These are phyloP conservation scores for Pterocarpus santalinus DNA, from an alignment of 306 rosid species.

Conservation along the genomic window DNA sequence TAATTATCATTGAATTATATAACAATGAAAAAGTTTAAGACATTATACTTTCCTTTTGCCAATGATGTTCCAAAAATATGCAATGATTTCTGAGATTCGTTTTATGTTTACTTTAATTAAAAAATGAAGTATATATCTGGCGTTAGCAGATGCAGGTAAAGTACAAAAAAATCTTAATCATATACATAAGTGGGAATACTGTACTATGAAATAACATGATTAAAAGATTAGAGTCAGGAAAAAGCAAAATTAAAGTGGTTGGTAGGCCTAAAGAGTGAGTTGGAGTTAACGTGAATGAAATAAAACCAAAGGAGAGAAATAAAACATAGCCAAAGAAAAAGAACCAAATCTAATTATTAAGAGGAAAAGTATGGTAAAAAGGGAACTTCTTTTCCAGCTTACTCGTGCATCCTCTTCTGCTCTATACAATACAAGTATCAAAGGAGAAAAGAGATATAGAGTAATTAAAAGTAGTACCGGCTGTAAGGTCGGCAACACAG, in stretches of 20 bases:
- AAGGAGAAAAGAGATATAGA: not conserved
- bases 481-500: slow-evolving; percentile 81
- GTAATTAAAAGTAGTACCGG: slow-evolving; percentile 56
- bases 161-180: slow-evolving; percentile 15
- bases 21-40: not conserved
- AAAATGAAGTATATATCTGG: not conserved
- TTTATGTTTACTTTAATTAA: not conserved
- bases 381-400: not conserved
- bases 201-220: slow-evolving; percentile 12
- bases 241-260: slow-evolving; percentile 36
- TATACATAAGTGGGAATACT: not conserved
- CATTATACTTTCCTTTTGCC: not conserved
- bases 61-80: not conserved
- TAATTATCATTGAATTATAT: not conserved
- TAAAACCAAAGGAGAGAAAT: not conserved
- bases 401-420: not conserved
- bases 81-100: slow-evolving; percentile 16
- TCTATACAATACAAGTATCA: not conserved
- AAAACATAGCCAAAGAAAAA: not conserved
- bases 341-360: slow-evolving; percentile 33
- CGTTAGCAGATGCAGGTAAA: too few species aligned
- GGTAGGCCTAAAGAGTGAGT: slow-evolving; percentile 26
- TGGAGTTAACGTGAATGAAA: slow-evolving; percentile 27
- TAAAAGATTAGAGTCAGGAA: slow-evolving; percentile 11
- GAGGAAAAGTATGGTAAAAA: slow-evolving; percentile 24